Conservation (phyloP, 2,329 filamentous ascomycete genomes). For the Ampelomyces quisqualis region DNA sequence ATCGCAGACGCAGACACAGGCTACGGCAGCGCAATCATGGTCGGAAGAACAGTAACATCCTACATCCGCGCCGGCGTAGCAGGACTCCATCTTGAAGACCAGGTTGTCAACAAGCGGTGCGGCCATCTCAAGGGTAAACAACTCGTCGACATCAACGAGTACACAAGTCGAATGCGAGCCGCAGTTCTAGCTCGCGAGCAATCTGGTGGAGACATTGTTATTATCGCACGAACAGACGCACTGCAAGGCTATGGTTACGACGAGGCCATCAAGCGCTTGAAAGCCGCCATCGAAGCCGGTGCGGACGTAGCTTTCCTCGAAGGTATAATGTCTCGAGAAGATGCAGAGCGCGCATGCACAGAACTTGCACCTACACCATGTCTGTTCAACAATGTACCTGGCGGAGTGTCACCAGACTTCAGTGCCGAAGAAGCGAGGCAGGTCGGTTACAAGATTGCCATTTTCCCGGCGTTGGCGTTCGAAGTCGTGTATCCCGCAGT, state of each 20-base stretch:
- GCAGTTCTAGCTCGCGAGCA: constrained; percentile 53
- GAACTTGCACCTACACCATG: constrained; percentile 55
- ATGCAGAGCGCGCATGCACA: constrained; percentile 51
- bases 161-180: constrained; percentile 58
- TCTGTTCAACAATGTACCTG: constrained; percentile 60
- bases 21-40: constrained; percentile 50
- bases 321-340: constrained; percentile 55
- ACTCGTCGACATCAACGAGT: constrained; percentile 56
- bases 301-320: constrained; percentile 64
- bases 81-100: constrained; percentile 63
- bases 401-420: constrained; percentile 57
- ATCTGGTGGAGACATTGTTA: constrained; percentile 58
- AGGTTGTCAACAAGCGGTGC: constrained; percentile 65
- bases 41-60: constrained; percentile 55
- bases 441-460: constrained; percentile 61
- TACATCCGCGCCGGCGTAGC: constrained; percentile 60
- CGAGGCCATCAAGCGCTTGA: constrained; percentile 55
- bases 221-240: constrained; percentile 66
- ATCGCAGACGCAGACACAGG: constrained; percentile 64
- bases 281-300: constrained; percentile 54
- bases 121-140: constrained; percentile 64
- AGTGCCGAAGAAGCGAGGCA: constrained; percentile 55
- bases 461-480: constrained; percentile 50
- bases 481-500: constrained; percentile 40
- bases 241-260: constrained; percentile 59